These are phyloP conservation scores for Rubia peregrina DNA, from an alignment of 305 asterid genomes.

Conservation along the genomic window DNA sequence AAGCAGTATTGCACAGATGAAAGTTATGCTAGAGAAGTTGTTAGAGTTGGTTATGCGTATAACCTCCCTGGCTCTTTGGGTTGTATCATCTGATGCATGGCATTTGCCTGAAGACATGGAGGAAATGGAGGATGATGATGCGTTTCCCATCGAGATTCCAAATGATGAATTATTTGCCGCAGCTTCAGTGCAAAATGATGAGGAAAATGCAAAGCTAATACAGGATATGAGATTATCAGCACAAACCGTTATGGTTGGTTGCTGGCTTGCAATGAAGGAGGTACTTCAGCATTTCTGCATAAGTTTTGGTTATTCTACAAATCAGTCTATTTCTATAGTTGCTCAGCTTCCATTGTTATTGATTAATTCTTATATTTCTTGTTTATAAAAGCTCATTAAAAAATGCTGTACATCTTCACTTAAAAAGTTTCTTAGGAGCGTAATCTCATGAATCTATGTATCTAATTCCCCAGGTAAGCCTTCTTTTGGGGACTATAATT, in stretches of 20 bases:
- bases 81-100: slow-evolving; percentile 91
- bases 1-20: slow-evolving; percentile 44
- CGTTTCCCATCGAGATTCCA: slow-evolving; percentile 35
- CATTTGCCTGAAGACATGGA: slow-evolving; percentile 80
- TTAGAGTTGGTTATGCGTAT: slow-evolving; percentile 79
- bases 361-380: slow-evolving; percentile 6
- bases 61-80: slow-evolving; percentile 93
- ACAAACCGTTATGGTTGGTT: slow-evolving; percentile 95
- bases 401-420: not conserved
- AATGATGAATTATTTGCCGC: slow-evolving; percentile 37
- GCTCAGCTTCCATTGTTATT: no score
- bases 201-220: slow-evolving; percentile 24
- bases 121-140: slow-evolving; percentile 57
- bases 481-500: slow-evolving; percentile 86
- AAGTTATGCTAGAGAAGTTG: slow-evolving; percentile 55
- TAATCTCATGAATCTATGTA: slow-evolving; percentile 19
- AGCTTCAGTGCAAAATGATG: slow-evolving; percentile 32
- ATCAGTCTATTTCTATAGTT: not conserved
- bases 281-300: slow-evolving; percentile 26
- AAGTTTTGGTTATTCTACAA: not conserved
- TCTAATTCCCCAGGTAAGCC: slow-evolving; percentile 65
- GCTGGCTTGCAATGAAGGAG: slow-evolving; percentile 99
- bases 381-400: not conserved
- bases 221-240: slow-evolving; percentile 51
- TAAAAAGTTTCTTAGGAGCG: not conserved